Evolutionary conservation across 371 early-diverging fungal species (phyloP).

Genomic region (Haplosporangium sp.): DNA sequence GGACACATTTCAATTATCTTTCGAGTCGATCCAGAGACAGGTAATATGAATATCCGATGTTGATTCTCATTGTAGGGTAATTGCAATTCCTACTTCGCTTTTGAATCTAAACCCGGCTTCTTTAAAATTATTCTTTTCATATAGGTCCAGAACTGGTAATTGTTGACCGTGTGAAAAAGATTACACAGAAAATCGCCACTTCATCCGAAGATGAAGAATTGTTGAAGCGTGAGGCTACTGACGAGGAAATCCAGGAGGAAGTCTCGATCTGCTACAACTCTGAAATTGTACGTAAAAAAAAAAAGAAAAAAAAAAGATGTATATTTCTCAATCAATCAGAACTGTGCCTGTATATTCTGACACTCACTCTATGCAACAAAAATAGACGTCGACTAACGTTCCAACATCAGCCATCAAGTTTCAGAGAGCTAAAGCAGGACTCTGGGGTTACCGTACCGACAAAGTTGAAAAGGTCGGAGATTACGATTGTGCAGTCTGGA

Average conservation of each 20-base stretch:
- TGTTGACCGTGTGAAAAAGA: slow-evolving; percentile 48
- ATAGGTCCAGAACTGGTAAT: slow-evolving; percentile 50
- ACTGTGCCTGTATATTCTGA: no score
- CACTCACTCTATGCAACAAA: neutral
- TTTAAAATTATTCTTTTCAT: neutral
- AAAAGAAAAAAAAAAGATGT: no score
- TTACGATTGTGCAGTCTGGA: slow-evolving; percentile 56
- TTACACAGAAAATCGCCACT: slow-evolving; percentile 38
- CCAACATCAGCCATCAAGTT: slow-evolving; percentile 55
- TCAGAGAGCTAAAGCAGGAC: slow-evolving; percentile 46
- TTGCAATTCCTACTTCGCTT: no score
- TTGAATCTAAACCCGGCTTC: no score
- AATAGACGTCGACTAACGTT: slow-evolving; percentile 49
- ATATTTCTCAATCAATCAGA: no score
- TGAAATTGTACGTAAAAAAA: slow-evolving; percentile 16
- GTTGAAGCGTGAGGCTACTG: slow-evolving; percentile 25
- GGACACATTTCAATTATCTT: slow-evolving; percentile 56
- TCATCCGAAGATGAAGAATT: slow-evolving; percentile 35
- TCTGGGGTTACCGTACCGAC: slow-evolving; percentile 51
- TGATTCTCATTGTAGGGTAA: no score
- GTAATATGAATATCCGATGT: slow-evolving; percentile 4
- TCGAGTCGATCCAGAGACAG: slow-evolving; percentile 40
- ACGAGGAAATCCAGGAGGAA: slow-evolving; percentile 47
- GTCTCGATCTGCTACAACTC: slow-evolving; percentile 52
- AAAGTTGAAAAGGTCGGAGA: slow-evolving; percentile 53